A percentile compares a stretch with the other conserved stretches of the same genome.
phyloP scores from a whole-genome alignment of 192 early-diverging fungal species.

The Radiomyces spectabilis region DNA sequence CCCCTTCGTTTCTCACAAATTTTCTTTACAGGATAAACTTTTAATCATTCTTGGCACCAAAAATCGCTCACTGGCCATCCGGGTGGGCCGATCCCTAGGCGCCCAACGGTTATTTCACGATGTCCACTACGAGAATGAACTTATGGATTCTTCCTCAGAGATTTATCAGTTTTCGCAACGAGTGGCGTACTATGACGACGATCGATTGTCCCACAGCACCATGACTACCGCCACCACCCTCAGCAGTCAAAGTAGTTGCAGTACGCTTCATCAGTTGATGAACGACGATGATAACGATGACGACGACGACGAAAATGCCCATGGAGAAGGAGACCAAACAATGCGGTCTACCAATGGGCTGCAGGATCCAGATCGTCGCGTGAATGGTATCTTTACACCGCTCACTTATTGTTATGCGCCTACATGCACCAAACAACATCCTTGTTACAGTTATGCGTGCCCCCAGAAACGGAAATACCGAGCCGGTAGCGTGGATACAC shows the following conservation, averaged over 20 bases:
- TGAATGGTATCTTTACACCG: slow-evolving; percentile 83
- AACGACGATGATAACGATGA: slow-evolving; percentile 4
- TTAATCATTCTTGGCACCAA: slow-evolving; percentile 69
- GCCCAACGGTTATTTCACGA: slow-evolving; percentile 91
- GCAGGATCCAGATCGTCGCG: slow-evolving; percentile 15
- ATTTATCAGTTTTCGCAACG: slow-evolving; percentile 75
- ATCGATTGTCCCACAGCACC: slow-evolving; percentile 3
- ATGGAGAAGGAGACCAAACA: no score
- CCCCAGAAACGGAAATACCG: slow-evolving; percentile 55
- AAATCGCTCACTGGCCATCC: slow-evolving; percentile 81
- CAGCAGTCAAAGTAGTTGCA: not conserved
- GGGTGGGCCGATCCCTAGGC: slow-evolving; percentile 82
- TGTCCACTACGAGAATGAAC: slow-evolving; percentile 74
- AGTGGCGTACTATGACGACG: slow-evolving; percentile 7
- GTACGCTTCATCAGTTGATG: not conserved
- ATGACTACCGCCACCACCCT: not conserved
- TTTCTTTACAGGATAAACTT: slow-evolving; percentile 56
- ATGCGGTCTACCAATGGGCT: not conserved
- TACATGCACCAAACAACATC: slow-evolving; percentile 68
- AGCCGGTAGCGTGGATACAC: slow-evolving; percentile 32
- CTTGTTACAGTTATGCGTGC: slow-evolving; percentile 88
- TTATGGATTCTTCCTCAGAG: slow-evolving; percentile 74
- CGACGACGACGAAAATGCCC: no score
- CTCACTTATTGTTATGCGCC: slow-evolving; percentile 93
- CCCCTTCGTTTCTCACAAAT: no score